Evolutionary conservation across 106 monocot genomes (phyloP).

Genomic region (Narthecium ossifragum): DNA sequence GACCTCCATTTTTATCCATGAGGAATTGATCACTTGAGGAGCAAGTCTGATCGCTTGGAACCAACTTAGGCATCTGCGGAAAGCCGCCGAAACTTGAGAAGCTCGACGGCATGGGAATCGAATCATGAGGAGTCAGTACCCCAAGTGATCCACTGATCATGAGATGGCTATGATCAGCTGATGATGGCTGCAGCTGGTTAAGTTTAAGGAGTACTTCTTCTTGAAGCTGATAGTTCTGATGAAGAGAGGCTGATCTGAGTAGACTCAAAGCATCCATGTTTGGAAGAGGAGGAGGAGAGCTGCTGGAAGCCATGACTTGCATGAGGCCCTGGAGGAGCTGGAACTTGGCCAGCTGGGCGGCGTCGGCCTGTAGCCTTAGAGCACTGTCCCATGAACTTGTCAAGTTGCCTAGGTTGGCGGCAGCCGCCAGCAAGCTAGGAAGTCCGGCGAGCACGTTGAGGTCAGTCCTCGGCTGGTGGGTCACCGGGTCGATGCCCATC

Average conservation of each 20-base stretch:
- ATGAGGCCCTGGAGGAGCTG: slow-evolving; percentile 10
- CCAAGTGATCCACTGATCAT: neutral
- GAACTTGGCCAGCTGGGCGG: slow-evolving; percentile 7
- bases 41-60: too few relatives aligned
- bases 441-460: slow-evolving; percentile 7
- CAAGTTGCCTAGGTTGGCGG: neutral
- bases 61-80: neutral
- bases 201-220: neutral
- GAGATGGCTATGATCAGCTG: too few relatives aligned
- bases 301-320: neutral
- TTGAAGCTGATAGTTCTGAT: neutral
- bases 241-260: neutral
- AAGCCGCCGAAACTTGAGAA: neutral
- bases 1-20: too few relatives aligned
- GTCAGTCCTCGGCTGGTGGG: slow-evolving; percentile 19
- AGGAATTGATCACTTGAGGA: neutral
- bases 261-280: neutral
- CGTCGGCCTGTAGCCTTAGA: slow-evolving; percentile 7
- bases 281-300: too few relatives aligned
- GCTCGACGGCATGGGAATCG: neutral
- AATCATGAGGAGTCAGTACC: neutral
- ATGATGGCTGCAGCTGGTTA: neutral
- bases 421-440: neutral
- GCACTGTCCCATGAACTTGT: neutral
- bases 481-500: slow-evolving; percentile 29